Evolutionary conservation across 768 basidiomycete species (phyloP), one percentile per base, ranked within the genome.

Genomic region (Grammothele lineata): DNA sequence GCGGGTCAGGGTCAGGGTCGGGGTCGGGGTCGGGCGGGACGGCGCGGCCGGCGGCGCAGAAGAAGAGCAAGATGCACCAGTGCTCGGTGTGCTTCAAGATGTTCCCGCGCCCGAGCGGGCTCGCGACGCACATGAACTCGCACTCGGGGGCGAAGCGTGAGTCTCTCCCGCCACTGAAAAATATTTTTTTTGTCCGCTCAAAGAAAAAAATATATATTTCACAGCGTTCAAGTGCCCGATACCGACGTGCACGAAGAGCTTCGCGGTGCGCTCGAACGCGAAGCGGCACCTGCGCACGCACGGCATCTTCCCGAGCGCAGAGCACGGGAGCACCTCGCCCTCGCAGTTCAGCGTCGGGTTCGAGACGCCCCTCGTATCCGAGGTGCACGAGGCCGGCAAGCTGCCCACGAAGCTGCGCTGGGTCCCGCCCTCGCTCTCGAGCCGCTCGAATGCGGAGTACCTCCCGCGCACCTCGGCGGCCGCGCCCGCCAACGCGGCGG

Each of bases 241-340:
- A 40, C 68, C 75, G 12, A 71, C 73, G 26, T 91, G 88, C 60
- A 64, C 68, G 24, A 83, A 84, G 59, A 74, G 71, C 3, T 91
- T 90, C 57, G 80, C 84, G 17, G 87, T 90, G 15, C 79, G 85
- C 11, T 90, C 87, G 7, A 91, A 91, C 56, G 86, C 86, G 14
- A 86, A 81, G 62, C 76, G 87, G 26, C 87, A 91, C 58, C 72
- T 87, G 30, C 82, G 85, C 37, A 88, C 84, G 1, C 87, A 91
- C 54, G 83, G 84, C 21, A 72, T 83, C 35, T 70, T 70, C 53
- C 59, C 64, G 2, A 44, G 57, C 9, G 57, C 64, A 26, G 64
- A 59, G 26, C 57, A 59, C 47, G 48, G 38, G 27, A 48, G 35
- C 54, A 50, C 53, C 25, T 47, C 60, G 6, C 59, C 60, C 12